Evolutionary conservation across 164 flowering plant genomes (phyloP), one percentile per base, ranked within the genome.

Genomic region (Cinnamomum chago): DNA sequence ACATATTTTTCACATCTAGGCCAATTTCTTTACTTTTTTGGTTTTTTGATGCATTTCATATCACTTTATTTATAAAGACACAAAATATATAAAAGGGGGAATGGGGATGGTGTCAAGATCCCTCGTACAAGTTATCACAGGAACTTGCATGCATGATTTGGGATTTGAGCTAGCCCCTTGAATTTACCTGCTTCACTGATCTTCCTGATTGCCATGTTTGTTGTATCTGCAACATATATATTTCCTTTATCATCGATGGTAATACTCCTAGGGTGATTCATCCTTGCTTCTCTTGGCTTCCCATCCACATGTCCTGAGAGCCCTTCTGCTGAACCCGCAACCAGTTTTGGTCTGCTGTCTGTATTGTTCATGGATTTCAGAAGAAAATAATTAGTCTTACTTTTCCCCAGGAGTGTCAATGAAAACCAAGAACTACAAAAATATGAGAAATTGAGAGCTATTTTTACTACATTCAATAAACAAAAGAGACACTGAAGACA

Each of bases 261-360:
- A 60, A 93, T 73, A 67, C 97, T 94, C 78, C 87, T 91, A 22
- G 99, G 99, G 72, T 86, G 92, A 79, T 89, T 95, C 95, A 95
- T 83, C 81, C 86, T 90, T 18, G 97, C 95, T 70, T 95, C 97
- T 80, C 95, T 85, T 22, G 55, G 82, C 81, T 74, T 95, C 72
- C 98, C 99, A 86, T 95, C 99, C n/a, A 95, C 92, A 82, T 93
- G 97, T 15, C 98, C 99, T 18, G 92, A 73, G 79, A 88, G 86
- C 66, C 99, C 99, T 75, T 93, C 99, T 67, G 88, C 75, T 9
- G 99, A 93, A 72, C 99, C 99, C 67, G 97, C 88, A 68, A 93
- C 80, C 76, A 93, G 82, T 81, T 82, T 90, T 52, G 98, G 96
- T 68, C 99, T 86, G 82, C 90, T 93, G 78, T 92, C 99, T 95